Evolutionary conservation across 495 filamentous ascomycete genomes (phyloP).

Genomic region (Penicillium angulare): DNA sequence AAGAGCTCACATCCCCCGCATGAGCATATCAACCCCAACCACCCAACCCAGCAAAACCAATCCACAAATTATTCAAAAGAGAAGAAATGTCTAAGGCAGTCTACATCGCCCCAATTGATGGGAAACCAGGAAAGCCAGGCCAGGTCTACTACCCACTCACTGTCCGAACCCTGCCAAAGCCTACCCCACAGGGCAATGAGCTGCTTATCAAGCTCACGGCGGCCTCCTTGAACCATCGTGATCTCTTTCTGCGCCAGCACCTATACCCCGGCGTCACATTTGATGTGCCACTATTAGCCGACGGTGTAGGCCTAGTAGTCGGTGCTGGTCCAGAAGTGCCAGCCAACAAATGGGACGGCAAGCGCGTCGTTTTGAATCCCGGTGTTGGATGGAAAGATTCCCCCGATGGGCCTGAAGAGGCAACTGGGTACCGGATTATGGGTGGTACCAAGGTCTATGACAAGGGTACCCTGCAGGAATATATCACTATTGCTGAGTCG

Average conservation of each 20-base stretch:
- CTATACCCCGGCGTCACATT: conserved; percentile 85
- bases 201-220: conserved; percentile 69
- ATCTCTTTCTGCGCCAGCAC: conserved; percentile 87
- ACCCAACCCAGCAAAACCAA: too few relatives aligned
- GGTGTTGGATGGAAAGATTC: conserved; percentile 69
- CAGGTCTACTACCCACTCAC: conserved; percentile 76
- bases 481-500: conserved; percentile 60
- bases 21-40: background rate
- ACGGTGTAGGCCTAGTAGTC: conserved; percentile 74
- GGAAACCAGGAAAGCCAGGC: conserved; percentile 74
- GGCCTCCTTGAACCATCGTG: conserved; percentile 85
- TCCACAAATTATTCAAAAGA: too few relatives aligned
- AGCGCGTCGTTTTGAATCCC: conserved; percentile 74
- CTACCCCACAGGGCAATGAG: conserved; percentile 59
- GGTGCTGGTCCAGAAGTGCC: conserved; percentile 53
- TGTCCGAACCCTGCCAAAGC: conserved; percentile 55
- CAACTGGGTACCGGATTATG: conserved; percentile 61
- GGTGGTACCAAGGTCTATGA: conserved; percentile 64
- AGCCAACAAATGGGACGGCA: conserved; percentile 51
- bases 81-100: conserved; percentile 55
- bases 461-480: conserved; percentile 70
- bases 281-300: conserved; percentile 69
- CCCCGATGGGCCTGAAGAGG: conserved; percentile 70
- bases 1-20: background rate
- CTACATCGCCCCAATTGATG: conserved; percentile 48